Conservation (phyloP, 75 land plant species). For the Pinus taeda region DNA sequence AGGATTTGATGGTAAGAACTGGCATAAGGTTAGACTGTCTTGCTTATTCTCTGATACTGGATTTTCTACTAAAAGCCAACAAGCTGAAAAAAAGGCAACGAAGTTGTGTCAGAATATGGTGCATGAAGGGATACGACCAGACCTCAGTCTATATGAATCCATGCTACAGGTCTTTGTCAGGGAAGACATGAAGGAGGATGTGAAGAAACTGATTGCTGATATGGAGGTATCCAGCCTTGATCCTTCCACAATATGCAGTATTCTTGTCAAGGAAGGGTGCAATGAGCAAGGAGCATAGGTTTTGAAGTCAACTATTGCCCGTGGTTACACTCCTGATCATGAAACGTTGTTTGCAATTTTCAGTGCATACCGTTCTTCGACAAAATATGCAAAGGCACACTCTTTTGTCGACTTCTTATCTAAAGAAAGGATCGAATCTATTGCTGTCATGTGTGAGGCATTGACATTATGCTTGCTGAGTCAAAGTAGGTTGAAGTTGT, state of each 20-base stretch:
- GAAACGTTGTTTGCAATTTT: slow-evolving; percentile 44
- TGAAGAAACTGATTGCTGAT: slow-evolving; percentile 41
- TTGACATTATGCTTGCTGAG: slow-evolving; percentile 41
- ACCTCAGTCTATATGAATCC: no score
- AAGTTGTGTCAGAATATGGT: no score
- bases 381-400: slow-evolving; percentile 27
- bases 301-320: slow-evolving; percentile 30
- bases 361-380: slow-evolving; percentile 32
- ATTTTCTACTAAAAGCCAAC: no score
- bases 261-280: slow-evolving; percentile 55
- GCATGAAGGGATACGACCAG: no score
- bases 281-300: slow-evolving; percentile 44
- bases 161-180: no score
- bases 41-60: no score
- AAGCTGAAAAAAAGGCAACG: no score
- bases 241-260: slow-evolving; percentile 25
- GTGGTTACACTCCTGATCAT: slow-evolving; percentile 36
- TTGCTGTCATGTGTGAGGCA: slow-evolving; percentile 27
- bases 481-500: slow-evolving; percentile 45
- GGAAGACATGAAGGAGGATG: slow-evolving; percentile 1
- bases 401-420: slow-evolving; percentile 35
- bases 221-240: slow-evolving; percentile 35
- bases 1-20: no score
- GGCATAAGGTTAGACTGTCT: no score
- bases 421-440: slow-evolving; percentile 12